Base-by-base conservation (phyloP, 176 grass and related monocot species). In the Coix lacrymajobi region DNA sequence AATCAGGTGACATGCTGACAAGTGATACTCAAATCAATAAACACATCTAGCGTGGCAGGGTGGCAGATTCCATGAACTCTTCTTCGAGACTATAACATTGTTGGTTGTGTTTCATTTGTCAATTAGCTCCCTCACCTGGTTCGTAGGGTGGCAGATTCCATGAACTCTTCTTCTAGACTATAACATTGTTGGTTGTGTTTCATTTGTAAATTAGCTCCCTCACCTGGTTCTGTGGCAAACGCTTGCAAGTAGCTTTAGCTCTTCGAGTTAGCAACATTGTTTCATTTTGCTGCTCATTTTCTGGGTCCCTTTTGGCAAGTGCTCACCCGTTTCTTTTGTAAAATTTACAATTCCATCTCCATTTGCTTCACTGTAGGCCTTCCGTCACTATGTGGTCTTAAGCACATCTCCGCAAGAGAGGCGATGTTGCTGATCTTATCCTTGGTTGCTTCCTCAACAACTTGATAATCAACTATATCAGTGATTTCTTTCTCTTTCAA, bases 341-440 rank as follows among this genome's bases (percentile, higher is more conserved):
- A 16, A 19, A 37, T 15, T 1, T 76, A 32, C 32, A 76, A 9
- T 4, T 3, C 37, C 52, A 76, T 76, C 33, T 76, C 73, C 0
- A 60, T 32, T 60, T 76, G 19, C 33, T 60, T 76, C 73, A 76
- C 60, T 4, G 73, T 76, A 39, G 73, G 78, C 6, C 63, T 69
- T 14, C 37, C 63, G 26, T 52, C 20, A 24, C 62, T 7, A 36
- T 20, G 6, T 7, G 69, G 14, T 3, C 8, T 67, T 6, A 80
- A 80, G 3, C 78, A 81, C 48, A 40, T 56, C 2, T 70, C 33
- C 22, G 24, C 66, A 57, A 80, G 63, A 11, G 63, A 79, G 28
- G 76, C 40, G 9, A 65, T 10, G 4, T 11, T 79, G 15, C 33
- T 65, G 1, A 67, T 54, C 12, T 80, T 43, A 0, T 68, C 32